A percentile compares a stretch with the other conserved stretches of the same genome.
phyloP scores from a whole-genome alignment of 139 green algal species.

The Monoraphidium neglectum region DNA sequence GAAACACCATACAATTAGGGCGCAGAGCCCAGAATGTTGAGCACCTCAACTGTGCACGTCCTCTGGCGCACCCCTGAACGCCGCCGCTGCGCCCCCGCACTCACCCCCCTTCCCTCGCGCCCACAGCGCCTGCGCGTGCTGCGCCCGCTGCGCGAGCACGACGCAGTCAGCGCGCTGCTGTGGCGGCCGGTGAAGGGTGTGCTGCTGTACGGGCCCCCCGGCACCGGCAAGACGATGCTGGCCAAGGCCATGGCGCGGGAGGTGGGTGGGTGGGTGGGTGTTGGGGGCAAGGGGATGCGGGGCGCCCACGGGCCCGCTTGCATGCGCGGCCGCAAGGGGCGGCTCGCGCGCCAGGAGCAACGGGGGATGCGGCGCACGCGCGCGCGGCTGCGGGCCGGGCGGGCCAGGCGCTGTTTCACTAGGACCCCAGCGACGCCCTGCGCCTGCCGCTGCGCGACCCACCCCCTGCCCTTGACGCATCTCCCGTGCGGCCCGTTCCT shows the following conservation, averaged over 20 bases:
- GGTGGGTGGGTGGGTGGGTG: not conserved
- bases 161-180: slow-evolving; percentile 81
- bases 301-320: too few relatives aligned
- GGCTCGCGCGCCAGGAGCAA: too few relatives aligned
- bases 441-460: too few relatives aligned
- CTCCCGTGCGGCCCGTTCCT: not conserved
- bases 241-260: slow-evolving; percentile 65
- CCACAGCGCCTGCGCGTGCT: slow-evolving; percentile 80
- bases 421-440: too few relatives aligned
- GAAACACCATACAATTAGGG: not conserved
- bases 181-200: slow-evolving; percentile 83
- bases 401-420: too few relatives aligned
- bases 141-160: slow-evolving; percentile 74
- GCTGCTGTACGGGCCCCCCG: slow-evolving; percentile 92
- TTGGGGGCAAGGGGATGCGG: too few relatives aligned
- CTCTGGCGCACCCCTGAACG: slow-evolving; percentile 5
- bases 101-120: not conserved
- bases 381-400: too few relatives aligned
- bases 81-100: not conserved
- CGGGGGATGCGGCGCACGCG: too few relatives aligned
- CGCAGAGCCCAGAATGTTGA: not conserved
- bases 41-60: not conserved
- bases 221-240: slow-evolving; percentile 81
- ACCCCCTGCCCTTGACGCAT: not conserved
- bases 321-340: too few relatives aligned